phyloP scores from a whole-genome alignment of 768 basidiomycete genomes.

The Mycena kentingensis region DNA sequence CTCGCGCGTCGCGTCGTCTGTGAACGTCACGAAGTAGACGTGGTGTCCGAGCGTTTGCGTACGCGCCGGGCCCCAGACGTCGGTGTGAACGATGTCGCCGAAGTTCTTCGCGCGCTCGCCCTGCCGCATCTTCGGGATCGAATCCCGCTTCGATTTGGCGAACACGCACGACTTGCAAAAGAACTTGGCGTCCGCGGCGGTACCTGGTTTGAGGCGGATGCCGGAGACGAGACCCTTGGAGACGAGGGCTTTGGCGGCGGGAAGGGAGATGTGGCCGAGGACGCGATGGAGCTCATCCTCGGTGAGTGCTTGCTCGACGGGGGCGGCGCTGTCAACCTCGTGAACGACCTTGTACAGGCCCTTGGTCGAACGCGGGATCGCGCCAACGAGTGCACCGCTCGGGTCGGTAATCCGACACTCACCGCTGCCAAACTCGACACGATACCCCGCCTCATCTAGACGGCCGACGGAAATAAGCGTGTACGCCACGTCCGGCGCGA shows the following conservation, averaged over 20 bases:
- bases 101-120: slow-evolving; percentile 31
- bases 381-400: slow-evolving; percentile 24
- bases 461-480: slow-evolving; percentile 25
- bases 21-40: slow-evolving; percentile 40
- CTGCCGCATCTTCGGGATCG: slow-evolving; percentile 32
- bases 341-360: slow-evolving; percentile 31
- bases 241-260: slow-evolving; percentile 26
- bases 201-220: slow-evolving; percentile 24
- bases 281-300: slow-evolving; percentile 34
- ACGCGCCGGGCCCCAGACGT: slow-evolving; percentile 49
- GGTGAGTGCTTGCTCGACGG: slow-evolving; percentile 24
- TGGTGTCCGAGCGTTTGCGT: slow-evolving; percentile 27
- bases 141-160: slow-evolving; percentile 41
- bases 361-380: slow-evolving; percentile 25
- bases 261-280: slow-evolving; percentile 37
- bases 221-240: slow-evolving; percentile 34
- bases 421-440: slow-evolving; percentile 21
- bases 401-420: slow-evolving; percentile 28
- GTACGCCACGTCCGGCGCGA: slow-evolving; percentile 21
- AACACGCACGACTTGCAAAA: slow-evolving; percentile 48
- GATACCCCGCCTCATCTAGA: slow-evolving; percentile 21
- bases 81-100: slow-evolving; percentile 39
- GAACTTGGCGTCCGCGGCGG: slow-evolving; percentile 18
- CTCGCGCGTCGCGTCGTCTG: slow-evolving; percentile 34
- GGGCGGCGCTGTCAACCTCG: slow-evolving; percentile 14